Conservation (phyloP, 1,284 basidiomycete species). For the Ceratobasidium sp. region DNA sequence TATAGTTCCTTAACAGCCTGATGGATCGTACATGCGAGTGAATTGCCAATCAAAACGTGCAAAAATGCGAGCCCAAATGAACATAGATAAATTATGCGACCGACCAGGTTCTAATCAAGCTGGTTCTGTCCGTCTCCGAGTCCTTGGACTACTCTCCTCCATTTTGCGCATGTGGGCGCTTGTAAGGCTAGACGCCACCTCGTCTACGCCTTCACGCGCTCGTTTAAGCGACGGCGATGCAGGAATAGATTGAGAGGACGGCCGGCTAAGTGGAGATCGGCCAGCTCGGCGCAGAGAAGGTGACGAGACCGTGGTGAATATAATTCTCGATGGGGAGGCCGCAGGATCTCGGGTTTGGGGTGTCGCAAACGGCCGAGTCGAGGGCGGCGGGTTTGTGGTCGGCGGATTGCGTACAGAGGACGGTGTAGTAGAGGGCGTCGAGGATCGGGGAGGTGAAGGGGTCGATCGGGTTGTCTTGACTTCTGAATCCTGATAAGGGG, state of each 20-base stretch:
- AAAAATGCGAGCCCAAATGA: constrained; percentile 24
- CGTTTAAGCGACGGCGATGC: constrained; percentile 38
- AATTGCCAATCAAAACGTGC: neutral
- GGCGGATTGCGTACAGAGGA: constrained; percentile 37
- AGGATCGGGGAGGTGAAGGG: constrained; percentile 45
- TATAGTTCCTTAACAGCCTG: neutral
- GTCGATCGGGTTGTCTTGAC: constrained; percentile 34
- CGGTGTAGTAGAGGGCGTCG: constrained; percentile 38
- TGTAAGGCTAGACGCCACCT: constrained; percentile 18
- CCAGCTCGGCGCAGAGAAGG: constrained; percentile 37
- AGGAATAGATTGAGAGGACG: constrained; percentile 30
- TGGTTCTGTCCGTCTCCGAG: constrained; percentile 30
- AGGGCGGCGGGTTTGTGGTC: constrained; percentile 11
- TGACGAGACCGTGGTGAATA: constrained; percentile 17
- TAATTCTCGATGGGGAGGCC: constrained; percentile 39
- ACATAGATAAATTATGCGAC: constrained; percentile 37
- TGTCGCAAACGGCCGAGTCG: constrained; percentile 10
- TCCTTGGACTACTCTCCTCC: constrained; percentile 34
- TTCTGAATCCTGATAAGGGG: constrained; percentile 4
- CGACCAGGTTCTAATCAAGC: constrained; percentile 9
- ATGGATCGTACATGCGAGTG: neutral
- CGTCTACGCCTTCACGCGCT: constrained; percentile 30
- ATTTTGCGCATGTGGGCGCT: constrained; percentile 42
- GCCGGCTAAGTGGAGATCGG: constrained; percentile 29
- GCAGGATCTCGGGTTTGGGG: constrained; percentile 30